These are phyloP conservation scores for Avicennia marina DNA, from an alignment of 257 asterid genomes.

Conservation along the genomic window DNA sequence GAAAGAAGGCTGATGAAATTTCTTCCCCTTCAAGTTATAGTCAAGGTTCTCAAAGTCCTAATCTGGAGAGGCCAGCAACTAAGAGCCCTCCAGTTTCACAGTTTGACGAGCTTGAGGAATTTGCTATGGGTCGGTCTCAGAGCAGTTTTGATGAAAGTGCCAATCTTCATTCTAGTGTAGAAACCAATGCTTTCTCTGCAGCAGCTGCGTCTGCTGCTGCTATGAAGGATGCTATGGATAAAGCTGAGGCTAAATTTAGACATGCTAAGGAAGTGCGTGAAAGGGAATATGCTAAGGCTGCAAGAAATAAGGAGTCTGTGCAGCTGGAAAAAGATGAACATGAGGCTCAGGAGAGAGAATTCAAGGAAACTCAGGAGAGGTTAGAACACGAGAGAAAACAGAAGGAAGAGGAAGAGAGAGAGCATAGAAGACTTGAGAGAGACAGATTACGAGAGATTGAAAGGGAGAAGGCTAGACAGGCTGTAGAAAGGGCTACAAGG, in stretches of 20 bases:
- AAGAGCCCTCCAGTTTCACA: slow-evolving; percentile 62
- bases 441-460: slow-evolving; percentile 66
- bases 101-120: slow-evolving; percentile 88
- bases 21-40: slow-evolving; percentile 46
- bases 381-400: slow-evolving; percentile 66
- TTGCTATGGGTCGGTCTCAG: slow-evolving; percentile 64
- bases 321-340: slow-evolving; percentile 58
- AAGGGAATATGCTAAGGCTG: slow-evolving; percentile 79
- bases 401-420: slow-evolving; percentile 85
- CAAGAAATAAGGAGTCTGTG: slow-evolving; percentile 52
- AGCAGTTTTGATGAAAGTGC: slow-evolving; percentile 45
- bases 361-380: slow-evolving; percentile 66
- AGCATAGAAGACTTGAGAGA: slow-evolving; percentile 71
- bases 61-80: slow-evolving; percentile 36
- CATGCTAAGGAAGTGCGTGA: slow-evolving; percentile 97
- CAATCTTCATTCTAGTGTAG: slow-evolving; percentile 44
- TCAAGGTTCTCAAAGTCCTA: slow-evolving; percentile 56
- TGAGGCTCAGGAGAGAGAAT: slow-evolving; percentile 57
- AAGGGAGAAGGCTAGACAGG: slow-evolving; percentile 78
- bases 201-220: slow-evolving; percentile 99
- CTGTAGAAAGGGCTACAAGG: slow-evolving; percentile 92
- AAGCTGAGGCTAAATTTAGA: slow-evolving; percentile 93
- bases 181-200: slow-evolving; percentile 60
- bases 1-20: slow-evolving; percentile 56
- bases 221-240: slow-evolving; percentile 99